Evolutionary conservation across 495 filamentous ascomycete species (phyloP).

Genomic region (Chaetomidium leptoderma): DNA sequence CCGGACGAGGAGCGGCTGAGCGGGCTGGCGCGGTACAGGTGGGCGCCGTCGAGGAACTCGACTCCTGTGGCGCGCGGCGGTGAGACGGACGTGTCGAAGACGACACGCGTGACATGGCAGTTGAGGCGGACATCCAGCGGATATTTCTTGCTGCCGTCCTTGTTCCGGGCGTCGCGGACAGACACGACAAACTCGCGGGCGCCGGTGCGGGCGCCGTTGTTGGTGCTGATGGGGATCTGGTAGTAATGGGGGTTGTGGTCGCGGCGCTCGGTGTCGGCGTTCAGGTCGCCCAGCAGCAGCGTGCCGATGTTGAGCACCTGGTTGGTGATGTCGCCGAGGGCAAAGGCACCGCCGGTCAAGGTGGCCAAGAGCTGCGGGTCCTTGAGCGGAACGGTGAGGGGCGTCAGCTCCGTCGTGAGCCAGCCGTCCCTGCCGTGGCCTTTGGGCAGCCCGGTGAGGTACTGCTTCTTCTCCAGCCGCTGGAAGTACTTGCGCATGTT

Average conservation of each 20-base stretch:
- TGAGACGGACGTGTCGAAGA: constrained; percentile 42
- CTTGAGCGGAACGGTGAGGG: constrained; percentile 44
- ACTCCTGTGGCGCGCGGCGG: constrained; percentile 57
- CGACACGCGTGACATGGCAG: constrained; percentile 57
- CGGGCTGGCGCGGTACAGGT: constrained; percentile 58
- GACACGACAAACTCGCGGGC: constrained; percentile 52
- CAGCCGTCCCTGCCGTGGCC: constrained; percentile 61
- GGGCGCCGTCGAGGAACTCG: constrained; percentile 56
- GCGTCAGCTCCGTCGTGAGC: constrained; percentile 48
- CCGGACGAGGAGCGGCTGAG: constrained; percentile 20
- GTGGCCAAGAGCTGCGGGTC: constrained; percentile 52
- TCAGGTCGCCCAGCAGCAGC: constrained; percentile 51
- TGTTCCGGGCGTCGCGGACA: constrained; percentile 47
- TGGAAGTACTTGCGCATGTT: constrained; percentile 51
- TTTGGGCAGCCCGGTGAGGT: constrained; percentile 36
- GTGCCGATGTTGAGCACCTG: constrained; percentile 36
- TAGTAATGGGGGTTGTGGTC: constrained; percentile 40
- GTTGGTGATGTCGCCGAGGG: constrained; percentile 44
- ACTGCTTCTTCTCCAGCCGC: constrained; percentile 52
- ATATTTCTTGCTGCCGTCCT: constrained; percentile 53
- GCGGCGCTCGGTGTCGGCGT: constrained; percentile 35
- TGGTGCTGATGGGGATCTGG: constrained; percentile 49
- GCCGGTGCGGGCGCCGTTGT: constrained; percentile 47
- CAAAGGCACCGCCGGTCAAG: constrained; percentile 48
- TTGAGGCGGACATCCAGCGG: constrained; percentile 56